Base-by-base conservation (phyloP, 2,329 filamentous ascomycete genomes). In the Penicillium capsulatum region DNA sequence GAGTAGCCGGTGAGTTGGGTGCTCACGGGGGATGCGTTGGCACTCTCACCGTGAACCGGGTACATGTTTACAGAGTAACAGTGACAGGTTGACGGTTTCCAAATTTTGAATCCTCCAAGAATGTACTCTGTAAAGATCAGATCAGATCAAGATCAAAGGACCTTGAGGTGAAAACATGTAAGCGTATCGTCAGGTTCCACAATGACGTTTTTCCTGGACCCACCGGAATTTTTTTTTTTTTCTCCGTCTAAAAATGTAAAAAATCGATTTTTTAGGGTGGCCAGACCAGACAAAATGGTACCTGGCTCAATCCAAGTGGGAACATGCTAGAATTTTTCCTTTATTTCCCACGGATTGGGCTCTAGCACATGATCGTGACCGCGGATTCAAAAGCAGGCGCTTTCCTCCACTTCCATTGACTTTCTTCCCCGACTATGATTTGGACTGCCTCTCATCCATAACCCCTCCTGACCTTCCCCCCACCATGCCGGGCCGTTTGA, bases 401-500 rank as follows among this genome's bases (percentile, higher is more conserved):
- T 40, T 43, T 40, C 40, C 40, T 38, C 31, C 17, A 36, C 26
- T 37, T n/a, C 34, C 26, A n/a, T 20, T 17, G 15, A 37, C 37
- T 28, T 24, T 27, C 16, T 26, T 28, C 19, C 42, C 26, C 31
- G 26, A 31, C 11, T 24, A 11, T 24, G 7, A 7, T 7, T 24
- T 11, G 22, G 11, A 11, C 22, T 28, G 4, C 26, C 14, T 34
- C 17, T 14, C 26, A 31, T 5, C 8, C 31, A 24, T 13, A 17
- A 20, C 26, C 9, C 11, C 26, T 29, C 22, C 19, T 17, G 10
- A 22, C 34, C 29, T 27, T 26, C 31, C 28, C 16, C 20, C 44
- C 53, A 60, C 40, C 22, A 68, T 68, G 65, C 65, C 65, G 34
- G 65, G 65, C 50, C 63, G 65, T 49, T 53, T 68, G 19, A 57